Conservation (phyloP, 1,139 yeast genomes). For the Yamadazyma spencermartinsiae region DNA sequence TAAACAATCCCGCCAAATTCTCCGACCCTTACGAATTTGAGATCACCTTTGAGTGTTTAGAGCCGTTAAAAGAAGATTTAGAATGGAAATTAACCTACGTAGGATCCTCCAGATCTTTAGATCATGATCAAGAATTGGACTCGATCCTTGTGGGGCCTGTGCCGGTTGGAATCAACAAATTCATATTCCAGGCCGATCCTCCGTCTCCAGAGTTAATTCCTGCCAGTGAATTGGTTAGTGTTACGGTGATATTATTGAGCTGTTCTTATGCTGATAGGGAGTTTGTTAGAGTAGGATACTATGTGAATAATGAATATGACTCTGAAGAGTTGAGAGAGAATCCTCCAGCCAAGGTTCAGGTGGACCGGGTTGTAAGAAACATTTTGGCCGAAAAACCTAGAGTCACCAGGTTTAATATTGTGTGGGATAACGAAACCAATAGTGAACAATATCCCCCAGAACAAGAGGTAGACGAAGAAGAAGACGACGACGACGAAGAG, state of each 20-base stretch:
- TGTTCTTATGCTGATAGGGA: slow-evolving; percentile 93
- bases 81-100: slow-evolving; percentile 98
- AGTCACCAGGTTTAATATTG: slow-evolving; percentile 93
- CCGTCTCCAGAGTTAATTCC: slow-evolving; percentile 96
- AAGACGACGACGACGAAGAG: slow-evolving; percentile 52
- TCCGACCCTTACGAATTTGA: slow-evolving; percentile 94
- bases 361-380: slow-evolving; percentile 91
- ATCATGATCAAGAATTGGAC: slow-evolving; percentile 95
- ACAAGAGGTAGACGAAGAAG: slow-evolving; percentile 49
- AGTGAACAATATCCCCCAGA: slow-evolving; percentile 73
- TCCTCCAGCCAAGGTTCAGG: slow-evolving; percentile 92
- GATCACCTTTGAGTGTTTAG: slow-evolving; percentile 94
- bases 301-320: slow-evolving; percentile 95
- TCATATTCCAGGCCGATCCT: slow-evolving; percentile 91
- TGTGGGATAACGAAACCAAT: slow-evolving; percentile 78
- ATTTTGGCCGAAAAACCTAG: slow-evolving; percentile 96
- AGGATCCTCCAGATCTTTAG: slow-evolving; percentile 89
- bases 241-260: slow-evolving; percentile 87
- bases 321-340: slow-evolving; percentile 88
- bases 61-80: slow-evolving; percentile 86
- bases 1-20: slow-evolving; percentile 94
- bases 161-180: slow-evolving; percentile 95
- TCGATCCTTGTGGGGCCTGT: slow-evolving; percentile 96
- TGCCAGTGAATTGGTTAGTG: slow-evolving; percentile 90
- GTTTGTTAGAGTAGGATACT: slow-evolving; percentile 95